Conservation (phyloP, 768 basidiomycete genomes). For the Strobilomyces dryophilus region DNA sequence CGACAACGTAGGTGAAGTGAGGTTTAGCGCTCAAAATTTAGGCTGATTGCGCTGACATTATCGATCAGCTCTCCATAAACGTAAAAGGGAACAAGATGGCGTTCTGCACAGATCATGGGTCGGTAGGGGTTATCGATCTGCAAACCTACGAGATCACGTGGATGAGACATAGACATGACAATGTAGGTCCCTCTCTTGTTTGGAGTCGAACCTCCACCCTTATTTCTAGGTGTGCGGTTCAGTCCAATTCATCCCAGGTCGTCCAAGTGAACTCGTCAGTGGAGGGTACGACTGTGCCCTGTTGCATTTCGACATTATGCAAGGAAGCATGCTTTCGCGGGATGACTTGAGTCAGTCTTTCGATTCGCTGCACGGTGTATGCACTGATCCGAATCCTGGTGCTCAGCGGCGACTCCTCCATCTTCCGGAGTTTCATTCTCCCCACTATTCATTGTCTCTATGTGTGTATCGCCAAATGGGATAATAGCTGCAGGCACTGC, state of each 20-base stretch:
- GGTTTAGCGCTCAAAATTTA: neutral
- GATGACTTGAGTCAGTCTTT: slow-evolving; percentile 49
- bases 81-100: slow-evolving; percentile 50
- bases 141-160: slow-evolving; percentile 40
- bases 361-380: neutral
- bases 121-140: slow-evolving; percentile 63
- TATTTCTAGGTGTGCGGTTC: slow-evolving; percentile 59
- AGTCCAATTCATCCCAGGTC: slow-evolving; percentile 66
- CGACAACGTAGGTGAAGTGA: slow-evolving; percentile 69
- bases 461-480: slow-evolving; percentile 55
- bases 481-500: slow-evolving; percentile 69
- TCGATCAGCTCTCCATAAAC: slow-evolving; percentile 63
- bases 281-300: slow-evolving; percentile 72
- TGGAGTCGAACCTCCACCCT: neutral
- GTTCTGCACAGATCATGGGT: slow-evolving; percentile 67
- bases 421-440: slow-evolving; percentile 54
- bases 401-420: slow-evolving; percentile 35
- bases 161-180: slow-evolving; percentile 63
- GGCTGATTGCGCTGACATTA: slow-evolving; percentile 24
- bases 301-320: slow-evolving; percentile 62
- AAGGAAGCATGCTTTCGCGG: slow-evolving; percentile 54
- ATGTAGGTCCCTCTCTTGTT: slow-evolving; percentile 40
- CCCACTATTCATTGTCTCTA: slow-evolving; percentile 70
- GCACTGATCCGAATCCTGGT: neutral
- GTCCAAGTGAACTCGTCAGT: slow-evolving; percentile 69